Evolutionary conservation across 257 asterid genomes (phyloP).

Genomic region (Henckelia pumila): DNA sequence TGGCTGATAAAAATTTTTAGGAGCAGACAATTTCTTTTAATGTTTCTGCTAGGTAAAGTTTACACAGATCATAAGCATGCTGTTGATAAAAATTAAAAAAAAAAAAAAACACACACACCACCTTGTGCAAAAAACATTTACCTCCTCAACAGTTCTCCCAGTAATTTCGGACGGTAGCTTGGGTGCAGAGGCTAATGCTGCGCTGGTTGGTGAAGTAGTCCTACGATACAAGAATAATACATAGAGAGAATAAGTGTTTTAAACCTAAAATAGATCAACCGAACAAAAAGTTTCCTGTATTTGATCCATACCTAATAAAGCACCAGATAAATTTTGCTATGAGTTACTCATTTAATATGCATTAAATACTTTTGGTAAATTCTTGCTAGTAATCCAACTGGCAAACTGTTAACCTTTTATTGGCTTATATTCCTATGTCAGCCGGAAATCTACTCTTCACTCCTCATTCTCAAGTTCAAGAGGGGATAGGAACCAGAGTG

Average conservation of each 20-base stretch:
- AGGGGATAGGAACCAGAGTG: not conserved
- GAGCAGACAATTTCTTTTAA: not conserved
- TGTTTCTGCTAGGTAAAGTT: not conserved
- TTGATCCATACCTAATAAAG: conserved; percentile 9
- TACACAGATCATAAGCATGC: not conserved
- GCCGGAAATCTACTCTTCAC: not conserved
- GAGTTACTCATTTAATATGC: not conserved
- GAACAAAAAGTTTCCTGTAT: conserved; percentile 2
- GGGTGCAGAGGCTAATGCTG: conserved; percentile 51
- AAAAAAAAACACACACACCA: too few relatives aligned
- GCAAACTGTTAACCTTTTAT: not conserved
- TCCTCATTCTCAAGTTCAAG: conserved; percentile 3
- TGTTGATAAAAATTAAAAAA: not conserved
- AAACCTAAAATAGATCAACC: conserved; percentile 14
- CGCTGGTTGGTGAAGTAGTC: conserved; percentile 49
- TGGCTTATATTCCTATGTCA: not conserved
- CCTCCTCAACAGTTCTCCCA: conserved; percentile 97
- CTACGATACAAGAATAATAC: conserved; percentile 43
- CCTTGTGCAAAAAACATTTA: conserved; percentile 28
- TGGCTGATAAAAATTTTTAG: not conserved
- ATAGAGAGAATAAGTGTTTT: conserved; percentile 17
- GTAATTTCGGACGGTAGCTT: conserved; percentile 92
- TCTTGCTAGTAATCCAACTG: conserved; percentile 4
- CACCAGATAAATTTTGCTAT: conserved; percentile 4
- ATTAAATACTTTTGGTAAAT: conserved; percentile 1